These are phyloP conservation scores for Leccinum imitatum DNA, from an alignment of 768 basidiomycete species.

Conservation along the genomic window DNA sequence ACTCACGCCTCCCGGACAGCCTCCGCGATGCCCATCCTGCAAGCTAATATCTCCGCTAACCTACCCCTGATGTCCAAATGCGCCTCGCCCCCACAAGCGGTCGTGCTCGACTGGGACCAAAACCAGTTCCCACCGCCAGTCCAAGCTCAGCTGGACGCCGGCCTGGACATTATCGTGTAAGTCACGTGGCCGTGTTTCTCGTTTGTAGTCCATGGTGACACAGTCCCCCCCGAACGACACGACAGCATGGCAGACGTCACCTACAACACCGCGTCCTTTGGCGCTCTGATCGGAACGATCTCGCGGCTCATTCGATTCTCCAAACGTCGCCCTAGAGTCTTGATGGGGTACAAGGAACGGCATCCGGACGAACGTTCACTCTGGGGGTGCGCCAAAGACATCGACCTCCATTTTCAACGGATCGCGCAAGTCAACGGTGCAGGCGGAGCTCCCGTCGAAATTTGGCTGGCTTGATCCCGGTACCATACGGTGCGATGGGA, in stretches of 20 bases:
- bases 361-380: conserved; percentile 72
- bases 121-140: conserved; percentile 49
- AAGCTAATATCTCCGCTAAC: conserved; percentile 63
- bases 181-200: conserved; percentile 24
- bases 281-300: conserved; percentile 71
- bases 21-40: conserved; percentile 77
- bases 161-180: conserved; percentile 70
- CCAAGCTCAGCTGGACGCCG: conserved; percentile 34
- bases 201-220: not conserved
- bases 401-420: conserved; percentile 55
- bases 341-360: conserved; percentile 88
- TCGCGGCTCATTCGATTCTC: conserved; percentile 41
- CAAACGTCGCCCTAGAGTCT: conserved; percentile 44
- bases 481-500: not conserved
- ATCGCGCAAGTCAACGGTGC: conserved; percentile 57
- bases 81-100: conserved; percentile 29
- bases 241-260: conserved; percentile 91
- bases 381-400: conserved; percentile 58
- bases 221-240: not conserved
- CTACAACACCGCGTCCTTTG: conserved; percentile 87
- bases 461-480: conserved; percentile 54
- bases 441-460: conserved; percentile 64
- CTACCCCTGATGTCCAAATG: conserved; percentile 32
- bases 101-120: conserved; percentile 76
- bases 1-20: conserved; percentile 41